phyloP scores from a whole-genome alignment of 108 stramenopile species.

The Skeletonema tropicum region DNA sequence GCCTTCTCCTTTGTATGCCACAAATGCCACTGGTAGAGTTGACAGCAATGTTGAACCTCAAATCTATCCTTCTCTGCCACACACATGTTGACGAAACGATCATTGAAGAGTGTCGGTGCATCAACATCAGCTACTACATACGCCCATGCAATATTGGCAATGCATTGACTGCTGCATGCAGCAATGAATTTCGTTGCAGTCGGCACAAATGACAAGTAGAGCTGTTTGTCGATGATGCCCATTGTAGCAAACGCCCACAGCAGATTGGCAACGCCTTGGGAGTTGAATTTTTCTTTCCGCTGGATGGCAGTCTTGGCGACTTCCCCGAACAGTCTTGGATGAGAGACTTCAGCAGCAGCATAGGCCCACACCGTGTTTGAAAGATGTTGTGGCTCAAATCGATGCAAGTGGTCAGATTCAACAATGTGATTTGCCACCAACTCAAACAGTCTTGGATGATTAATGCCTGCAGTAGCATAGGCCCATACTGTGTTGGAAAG shows the following conservation, averaged over 20 bases:
- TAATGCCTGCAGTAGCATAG: slow-evolving; percentile 26
- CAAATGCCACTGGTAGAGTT: slow-evolving; percentile 37
- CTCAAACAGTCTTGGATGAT: slow-evolving; percentile 15
- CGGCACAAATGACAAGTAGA: slow-evolving; percentile 35
- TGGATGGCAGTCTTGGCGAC: slow-evolving; percentile 13
- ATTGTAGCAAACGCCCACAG: slow-evolving; percentile 45
- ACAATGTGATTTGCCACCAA: slow-evolving; percentile 12
- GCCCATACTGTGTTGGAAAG: neutral
- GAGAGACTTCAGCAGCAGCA: neutral
- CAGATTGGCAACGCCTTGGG: slow-evolving; percentile 45
- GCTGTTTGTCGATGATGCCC: slow-evolving; percentile 16
- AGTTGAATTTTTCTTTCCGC: slow-evolving; percentile 17
- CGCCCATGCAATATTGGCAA: slow-evolving; percentile 51
- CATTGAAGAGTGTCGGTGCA: slow-evolving; percentile 27
- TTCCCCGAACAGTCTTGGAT: neutral
- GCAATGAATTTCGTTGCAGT: slow-evolving; percentile 18
- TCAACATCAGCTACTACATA: slow-evolving; percentile 39
- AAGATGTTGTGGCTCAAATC: neutral
- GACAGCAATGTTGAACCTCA: neutral
- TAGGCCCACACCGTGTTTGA: slow-evolving; percentile 15
- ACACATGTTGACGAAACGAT: slow-evolving; percentile 17
- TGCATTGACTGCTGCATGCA: slow-evolving; percentile 27
- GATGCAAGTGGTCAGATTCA: neutral
- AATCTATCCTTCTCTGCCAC: slow-evolving; percentile 28
- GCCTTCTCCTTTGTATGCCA: slow-evolving; percentile 1